phyloP scores from a whole-genome alignment of 768 basidiomycete genomes.

The Panus rudis region DNA sequence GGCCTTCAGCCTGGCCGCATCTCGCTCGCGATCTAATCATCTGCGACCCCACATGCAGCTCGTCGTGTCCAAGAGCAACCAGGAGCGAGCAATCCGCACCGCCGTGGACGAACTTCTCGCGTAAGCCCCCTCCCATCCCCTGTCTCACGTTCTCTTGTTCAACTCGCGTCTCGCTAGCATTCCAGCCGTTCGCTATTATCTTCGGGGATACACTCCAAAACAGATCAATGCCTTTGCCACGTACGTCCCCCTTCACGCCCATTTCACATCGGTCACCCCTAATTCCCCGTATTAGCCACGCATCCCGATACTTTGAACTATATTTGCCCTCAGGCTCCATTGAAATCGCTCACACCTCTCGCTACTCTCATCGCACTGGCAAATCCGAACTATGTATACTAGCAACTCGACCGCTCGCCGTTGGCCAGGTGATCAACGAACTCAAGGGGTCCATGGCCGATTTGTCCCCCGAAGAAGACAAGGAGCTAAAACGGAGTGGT shows the following conservation, averaged over 20 bases:
- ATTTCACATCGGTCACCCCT: conserved; percentile 15
- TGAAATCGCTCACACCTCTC: conserved; percentile 84
- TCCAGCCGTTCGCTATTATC: conserved; percentile 68
- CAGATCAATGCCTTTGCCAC: conserved; percentile 91
- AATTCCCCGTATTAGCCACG: conserved; percentile 50
- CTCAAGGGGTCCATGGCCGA: conserved; percentile 89
- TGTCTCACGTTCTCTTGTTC: conserved; percentile 16
- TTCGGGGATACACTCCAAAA: conserved; percentile 68
- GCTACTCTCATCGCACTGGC: conserved; percentile 81
- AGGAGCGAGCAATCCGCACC: conserved; percentile 54
- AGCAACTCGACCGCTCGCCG: conserved; percentile 63
- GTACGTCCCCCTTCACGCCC: conserved; percentile 44
- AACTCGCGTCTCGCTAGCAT: conserved; percentile 42
- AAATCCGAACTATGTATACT: conserved; percentile 87
- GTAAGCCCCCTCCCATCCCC: conserved; percentile 40
- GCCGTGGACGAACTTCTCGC: conserved; percentile 74
- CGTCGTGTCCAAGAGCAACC: conserved; percentile 46
- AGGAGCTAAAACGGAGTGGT: conserved; percentile 79
- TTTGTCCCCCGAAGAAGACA: conserved; percentile 78
- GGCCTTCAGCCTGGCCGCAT: conserved; percentile 19
- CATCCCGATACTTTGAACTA: conserved; percentile 82
- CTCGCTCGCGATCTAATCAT: conserved; percentile 23
- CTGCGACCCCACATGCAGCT: conserved; percentile 40
- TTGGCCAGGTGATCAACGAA: conserved; percentile 74
- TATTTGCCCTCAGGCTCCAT: conserved; percentile 79